phyloP scores from a whole-genome alignment of 768 basidiomycete species.

The Pleurotus citrinopileatus region DNA sequence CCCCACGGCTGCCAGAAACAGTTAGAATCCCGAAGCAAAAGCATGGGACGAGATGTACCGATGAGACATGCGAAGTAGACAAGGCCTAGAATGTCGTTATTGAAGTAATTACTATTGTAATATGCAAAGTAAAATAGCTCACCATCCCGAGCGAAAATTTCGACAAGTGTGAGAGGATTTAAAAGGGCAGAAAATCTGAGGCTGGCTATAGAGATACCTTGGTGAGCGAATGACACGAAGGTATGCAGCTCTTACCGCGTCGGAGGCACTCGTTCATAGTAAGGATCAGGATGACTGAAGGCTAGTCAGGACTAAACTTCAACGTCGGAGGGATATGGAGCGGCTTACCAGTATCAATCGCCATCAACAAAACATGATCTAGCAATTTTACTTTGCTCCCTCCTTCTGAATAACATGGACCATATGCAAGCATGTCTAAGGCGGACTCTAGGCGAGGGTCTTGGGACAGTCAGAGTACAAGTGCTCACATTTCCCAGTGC shows the following conservation, averaged over 20 bases:
- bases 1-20: not conserved
- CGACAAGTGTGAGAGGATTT: not conserved
- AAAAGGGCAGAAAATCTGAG: not conserved
- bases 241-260: not conserved
- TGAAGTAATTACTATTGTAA: not conserved
- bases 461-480: too few relatives aligned
- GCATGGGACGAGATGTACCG: not conserved
- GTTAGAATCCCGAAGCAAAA: not conserved
- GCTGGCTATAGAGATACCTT: not conserved
- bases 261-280: not conserved
- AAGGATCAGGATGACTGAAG: not conserved
- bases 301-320: not conserved
- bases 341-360: not conserved
- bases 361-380: not conserved
- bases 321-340: not conserved
- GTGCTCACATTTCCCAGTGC: not conserved
- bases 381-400: not conserved
- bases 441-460: not conserved
- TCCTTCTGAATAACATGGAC: not conserved
- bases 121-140: not conserved
- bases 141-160: not conserved
- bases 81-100: not conserved
- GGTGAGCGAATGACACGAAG: not conserved
- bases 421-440: not conserved
- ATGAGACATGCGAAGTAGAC: not conserved